Evolutionary conservation across 495 filamentous ascomycete species (phyloP).

Genomic region (Saxophila tyrrhenica): DNA sequence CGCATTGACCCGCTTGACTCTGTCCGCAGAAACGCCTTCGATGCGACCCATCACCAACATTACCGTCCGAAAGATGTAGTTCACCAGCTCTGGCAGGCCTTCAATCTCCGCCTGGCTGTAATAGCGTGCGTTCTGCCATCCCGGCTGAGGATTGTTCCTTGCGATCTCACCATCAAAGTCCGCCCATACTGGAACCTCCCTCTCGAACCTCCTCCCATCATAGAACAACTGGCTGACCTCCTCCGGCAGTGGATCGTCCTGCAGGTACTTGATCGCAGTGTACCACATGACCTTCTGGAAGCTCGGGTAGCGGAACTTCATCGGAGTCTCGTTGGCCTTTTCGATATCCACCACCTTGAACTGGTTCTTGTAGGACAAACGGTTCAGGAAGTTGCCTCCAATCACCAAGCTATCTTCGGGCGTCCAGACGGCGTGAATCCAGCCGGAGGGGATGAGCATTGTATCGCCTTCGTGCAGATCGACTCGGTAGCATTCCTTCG

Average conservation of each 20-base stretch:
- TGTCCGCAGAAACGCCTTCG: slow-evolving; percentile 46
- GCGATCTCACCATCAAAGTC: slow-evolving; percentile 44
- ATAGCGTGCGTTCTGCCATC: slow-evolving; percentile 46
- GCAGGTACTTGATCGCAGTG: slow-evolving; percentile 52
- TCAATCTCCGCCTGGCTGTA: slow-evolving; percentile 62
- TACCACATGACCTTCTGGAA: slow-evolving; percentile 72
- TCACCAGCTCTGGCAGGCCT: slow-evolving; percentile 49
- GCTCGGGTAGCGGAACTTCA: slow-evolving; percentile 60
- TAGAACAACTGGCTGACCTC: slow-evolving; percentile 46
- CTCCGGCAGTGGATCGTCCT: slow-evolving; percentile 53
- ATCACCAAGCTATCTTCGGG: slow-evolving; percentile 66
- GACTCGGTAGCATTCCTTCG: slow-evolving; percentile 63
- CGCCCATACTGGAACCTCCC: slow-evolving; percentile 45
- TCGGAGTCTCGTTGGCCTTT: slow-evolving; percentile 58
- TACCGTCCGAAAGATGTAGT: slow-evolving; percentile 57
- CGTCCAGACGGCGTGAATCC: slow-evolving; percentile 76
- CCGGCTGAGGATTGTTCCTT: slow-evolving; percentile 37
- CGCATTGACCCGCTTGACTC: slow-evolving; percentile 46
- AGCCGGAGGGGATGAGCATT: slow-evolving; percentile 68
- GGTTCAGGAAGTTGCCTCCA: slow-evolving; percentile 64
- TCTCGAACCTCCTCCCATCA: slow-evolving; percentile 44
- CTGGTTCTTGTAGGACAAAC: slow-evolving; percentile 60
- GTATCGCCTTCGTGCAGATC: slow-evolving; percentile 64
- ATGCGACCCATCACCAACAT: slow-evolving; percentile 54
- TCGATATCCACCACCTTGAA: slow-evolving; percentile 60